These are phyloP conservation scores for Nicotiana tabacum DNA, from an alignment of 257 asterid genomes.

Conservation along the genomic window DNA sequence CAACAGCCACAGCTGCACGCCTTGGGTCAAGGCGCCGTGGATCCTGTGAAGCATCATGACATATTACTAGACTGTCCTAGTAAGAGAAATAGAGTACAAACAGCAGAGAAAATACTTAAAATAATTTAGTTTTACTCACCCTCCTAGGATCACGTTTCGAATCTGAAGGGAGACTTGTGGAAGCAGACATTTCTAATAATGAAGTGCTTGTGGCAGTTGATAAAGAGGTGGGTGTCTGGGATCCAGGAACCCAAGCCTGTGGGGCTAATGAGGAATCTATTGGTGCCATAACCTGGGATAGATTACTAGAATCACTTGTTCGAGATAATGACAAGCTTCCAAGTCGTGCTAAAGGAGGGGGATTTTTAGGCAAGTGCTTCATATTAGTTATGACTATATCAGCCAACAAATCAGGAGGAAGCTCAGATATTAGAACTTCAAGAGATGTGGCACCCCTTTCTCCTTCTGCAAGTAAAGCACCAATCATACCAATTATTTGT, in stretches of 20 bases:
- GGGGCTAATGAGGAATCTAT: slow-evolving; percentile 48
- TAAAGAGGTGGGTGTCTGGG: slow-evolving; percentile 42
- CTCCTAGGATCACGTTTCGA: slow-evolving; percentile 96
- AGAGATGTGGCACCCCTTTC: slow-evolving; percentile 88
- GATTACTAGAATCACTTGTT: slow-evolving; percentile 42
- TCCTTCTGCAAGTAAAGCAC: slow-evolving; percentile 94
- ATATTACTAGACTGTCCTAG: slow-evolving; percentile 10
- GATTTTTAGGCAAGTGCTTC: slow-evolving; percentile 80
- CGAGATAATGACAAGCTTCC: slow-evolving; percentile 30
- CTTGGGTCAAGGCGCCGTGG: slow-evolving; percentile 99
- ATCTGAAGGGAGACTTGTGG: slow-evolving; percentile 50
- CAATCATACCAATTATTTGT: slow-evolving; percentile 88
- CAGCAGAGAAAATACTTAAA: not conserved
- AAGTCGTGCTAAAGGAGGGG: slow-evolving; percentile 47
- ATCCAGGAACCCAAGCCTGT: slow-evolving; percentile 35
- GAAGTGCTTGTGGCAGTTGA: slow-evolving; percentile 34
- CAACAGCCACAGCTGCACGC: slow-evolving; percentile 49
- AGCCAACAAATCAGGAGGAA: slow-evolving; percentile 93
- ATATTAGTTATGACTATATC: slow-evolving; percentile 93
- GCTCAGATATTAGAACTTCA: slow-evolving; percentile 71
- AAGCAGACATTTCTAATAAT: slow-evolving; percentile 41
- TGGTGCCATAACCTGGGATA: slow-evolving; percentile 39
- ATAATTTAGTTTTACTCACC: slow-evolving; percentile 41
- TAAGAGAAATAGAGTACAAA: not conserved
- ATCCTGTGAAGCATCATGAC: slow-evolving; percentile 52